Evolutionary conservation across 2,329 filamentous ascomycete genomes (phyloP).

Genomic region (Alternaria brassicicola): DNA sequence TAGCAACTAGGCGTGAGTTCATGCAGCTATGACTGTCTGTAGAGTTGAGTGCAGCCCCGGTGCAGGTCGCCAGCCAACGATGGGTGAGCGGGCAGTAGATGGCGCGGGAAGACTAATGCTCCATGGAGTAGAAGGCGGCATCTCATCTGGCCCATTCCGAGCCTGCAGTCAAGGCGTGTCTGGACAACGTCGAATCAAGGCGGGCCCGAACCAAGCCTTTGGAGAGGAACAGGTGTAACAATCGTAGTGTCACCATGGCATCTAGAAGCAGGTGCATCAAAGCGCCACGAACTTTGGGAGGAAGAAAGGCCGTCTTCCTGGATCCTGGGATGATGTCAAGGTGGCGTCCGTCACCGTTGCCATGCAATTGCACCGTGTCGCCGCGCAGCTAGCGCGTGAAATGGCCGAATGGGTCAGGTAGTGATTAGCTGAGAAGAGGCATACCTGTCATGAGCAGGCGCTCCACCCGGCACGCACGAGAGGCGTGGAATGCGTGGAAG

Average conservation of each 20-base stretch:
- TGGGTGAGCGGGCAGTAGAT: slow-evolving; percentile 5
- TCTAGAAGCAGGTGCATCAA: neutral
- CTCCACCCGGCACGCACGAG: slow-evolving; percentile 1
- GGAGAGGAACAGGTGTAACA: neutral
- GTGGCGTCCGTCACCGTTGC: neutral
- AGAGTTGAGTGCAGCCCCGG: neutral
- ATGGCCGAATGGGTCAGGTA: neutral
- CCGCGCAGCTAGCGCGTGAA: neutral
- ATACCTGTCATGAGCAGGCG: neutral
- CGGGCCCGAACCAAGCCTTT: neutral
- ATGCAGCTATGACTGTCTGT: neutral
- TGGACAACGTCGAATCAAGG: neutral
- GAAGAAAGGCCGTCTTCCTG: neutral
- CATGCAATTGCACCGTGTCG: neutral
- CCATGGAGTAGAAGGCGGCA: slow-evolving; percentile 11
- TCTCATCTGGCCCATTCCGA: slow-evolving; percentile 28
- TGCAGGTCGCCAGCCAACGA: slow-evolving; percentile 4
- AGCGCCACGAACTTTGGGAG: too few species aligned
- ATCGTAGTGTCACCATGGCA: neutral
- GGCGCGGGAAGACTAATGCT: slow-evolving; percentile 20
- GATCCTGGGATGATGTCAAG: neutral
- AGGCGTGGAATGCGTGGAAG: neutral
- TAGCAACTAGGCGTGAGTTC: neutral
- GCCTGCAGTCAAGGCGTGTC: slow-evolving; percentile 23
- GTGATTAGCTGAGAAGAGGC: neutral